Percentiles rank a stretch among this genome's conserved stretches.
Conservation (phyloP, 2,329 filamentous ascomycete genomes). For the Colletotrichum kahawae region DNA sequence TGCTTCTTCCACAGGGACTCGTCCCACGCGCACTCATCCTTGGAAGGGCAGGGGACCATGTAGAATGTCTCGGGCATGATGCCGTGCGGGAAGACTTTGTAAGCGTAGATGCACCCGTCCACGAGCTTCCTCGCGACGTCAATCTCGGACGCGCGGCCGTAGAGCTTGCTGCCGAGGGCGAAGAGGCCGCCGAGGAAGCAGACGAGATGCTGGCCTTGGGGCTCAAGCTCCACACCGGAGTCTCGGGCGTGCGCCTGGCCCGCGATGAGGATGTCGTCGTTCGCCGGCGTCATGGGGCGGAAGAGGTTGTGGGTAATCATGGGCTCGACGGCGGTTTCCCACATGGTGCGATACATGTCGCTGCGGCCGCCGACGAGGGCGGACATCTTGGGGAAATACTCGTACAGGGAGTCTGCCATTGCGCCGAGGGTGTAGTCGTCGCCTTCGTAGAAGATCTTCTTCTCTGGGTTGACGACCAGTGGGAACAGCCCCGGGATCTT, state of each 20-base stretch:
- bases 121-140: conserved; percentile 52
- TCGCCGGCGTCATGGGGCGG: conserved; percentile 67
- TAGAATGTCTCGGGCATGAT: conserved; percentile 64
- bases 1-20: conserved; percentile 38
- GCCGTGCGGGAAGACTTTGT: conserved; percentile 56
- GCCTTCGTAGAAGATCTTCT: conserved; percentile 44
- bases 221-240: conserved; percentile 50
- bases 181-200: conserved; percentile 78
- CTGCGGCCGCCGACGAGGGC: conserved; percentile 69
- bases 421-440: conserved; percentile 58
- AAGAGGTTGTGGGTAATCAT: conserved; percentile 70
- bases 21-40: conserved; percentile 33
- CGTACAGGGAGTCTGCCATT: conserved; percentile 60
- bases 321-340: conserved; percentile 63
- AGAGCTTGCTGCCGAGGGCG: conserved; percentile 68
- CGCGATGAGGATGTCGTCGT: conserved; percentile 68
- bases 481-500: conserved; percentile 81
- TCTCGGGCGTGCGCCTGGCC: conserved; percentile 41
- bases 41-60: conserved; percentile 45
- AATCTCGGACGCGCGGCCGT: conserved; percentile 53
- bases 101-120: conserved; percentile 64
- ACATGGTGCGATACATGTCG: conserved; percentile 67
- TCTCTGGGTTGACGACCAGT: conserved; percentile 63
- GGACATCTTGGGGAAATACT: conserved; percentile 67
- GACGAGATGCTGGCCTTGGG: conserved; percentile 60